phyloP scores from a whole-genome alignment of 768 basidiomycete genomes.

The Pholiota conissans region DNA sequence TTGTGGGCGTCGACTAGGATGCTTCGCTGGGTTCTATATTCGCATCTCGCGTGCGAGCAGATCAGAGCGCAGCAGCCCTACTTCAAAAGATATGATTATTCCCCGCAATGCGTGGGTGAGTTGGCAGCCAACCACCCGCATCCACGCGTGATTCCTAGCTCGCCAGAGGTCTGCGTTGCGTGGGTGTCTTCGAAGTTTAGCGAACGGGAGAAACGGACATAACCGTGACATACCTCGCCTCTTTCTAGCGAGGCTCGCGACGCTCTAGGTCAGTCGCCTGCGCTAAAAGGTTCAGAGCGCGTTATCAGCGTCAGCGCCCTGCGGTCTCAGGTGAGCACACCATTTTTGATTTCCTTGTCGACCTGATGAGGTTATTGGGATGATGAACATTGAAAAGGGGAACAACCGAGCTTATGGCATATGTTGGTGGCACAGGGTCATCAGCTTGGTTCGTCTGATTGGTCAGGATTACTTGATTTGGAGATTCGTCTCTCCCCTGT shows the following conservation, averaged over 20 bases:
- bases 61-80: background rate
- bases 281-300: too few species aligned
- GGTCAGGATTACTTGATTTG: background rate
- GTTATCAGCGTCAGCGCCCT: background rate
- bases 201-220: background rate
- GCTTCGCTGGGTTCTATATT: background rate
- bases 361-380: background rate
- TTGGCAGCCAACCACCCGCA: too few species aligned
- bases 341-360: background rate
- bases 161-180: background rate
- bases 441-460: background rate
- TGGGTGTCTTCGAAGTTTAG: background rate
- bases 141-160: background rate
- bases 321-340: background rate
- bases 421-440: background rate
- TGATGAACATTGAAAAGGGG: background rate
- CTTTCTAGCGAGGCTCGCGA: too few species aligned
- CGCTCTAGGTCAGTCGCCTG: too few species aligned
- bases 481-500: background rate
- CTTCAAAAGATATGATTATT: background rate
- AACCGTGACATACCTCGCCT: too few species aligned
- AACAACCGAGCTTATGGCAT: background rate
- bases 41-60: background rate
- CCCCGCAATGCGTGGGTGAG: background rate
- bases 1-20: background rate